These are phyloP conservation scores for Pythium grandisporangium DNA, from an alignment of 352 stramenopile genomes.

Conservation along the genomic window DNA sequence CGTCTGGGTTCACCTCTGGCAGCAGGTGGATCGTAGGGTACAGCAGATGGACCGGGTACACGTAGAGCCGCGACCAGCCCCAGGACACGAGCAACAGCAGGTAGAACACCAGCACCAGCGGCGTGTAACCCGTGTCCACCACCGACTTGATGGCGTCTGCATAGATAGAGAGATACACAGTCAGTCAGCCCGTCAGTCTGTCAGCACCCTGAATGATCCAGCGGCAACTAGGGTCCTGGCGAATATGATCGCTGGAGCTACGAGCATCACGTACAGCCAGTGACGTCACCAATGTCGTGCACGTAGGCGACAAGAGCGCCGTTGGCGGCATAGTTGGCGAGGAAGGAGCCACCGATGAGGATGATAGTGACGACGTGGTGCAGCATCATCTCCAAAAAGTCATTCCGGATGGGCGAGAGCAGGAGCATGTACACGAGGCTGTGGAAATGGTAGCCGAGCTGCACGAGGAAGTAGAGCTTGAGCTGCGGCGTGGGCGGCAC, in stretches of 20 bases:
- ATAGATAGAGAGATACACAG: no score
- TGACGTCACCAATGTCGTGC: constrained; percentile 44
- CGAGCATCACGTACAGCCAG: constrained; percentile 43
- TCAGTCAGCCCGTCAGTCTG: no score
- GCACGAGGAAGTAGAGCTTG: constrained; percentile 39
- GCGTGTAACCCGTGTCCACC: constrained; percentile 35
- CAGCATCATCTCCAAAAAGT: constrained; percentile 50
- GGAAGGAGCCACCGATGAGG: constrained; percentile 38
- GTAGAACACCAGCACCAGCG: constrained; percentile 21
- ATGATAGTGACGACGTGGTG: constrained; percentile 49
- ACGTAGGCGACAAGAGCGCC: constrained; percentile 36
- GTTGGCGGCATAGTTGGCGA: constrained; percentile 36
- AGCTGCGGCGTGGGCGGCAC: constrained; percentile 18
- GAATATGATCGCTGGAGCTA: no score
- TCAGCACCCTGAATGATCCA: no score
- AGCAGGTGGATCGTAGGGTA: constrained; percentile 18
- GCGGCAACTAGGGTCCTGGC: no score
- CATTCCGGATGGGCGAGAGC: constrained; percentile 42
- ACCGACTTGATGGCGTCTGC: constrained; percentile 59
- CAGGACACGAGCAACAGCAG: constrained; percentile 20
- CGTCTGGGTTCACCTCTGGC: constrained; percentile 14
- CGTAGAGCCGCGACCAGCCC: constrained; percentile 24
- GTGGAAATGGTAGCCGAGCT: constrained; percentile 47
- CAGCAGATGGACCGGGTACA: constrained; percentile 25
- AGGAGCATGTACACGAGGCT: constrained; percentile 44